Conservation (phyloP, 176 grass and related monocot genomes). For the Triticum aestivum region DNA sequence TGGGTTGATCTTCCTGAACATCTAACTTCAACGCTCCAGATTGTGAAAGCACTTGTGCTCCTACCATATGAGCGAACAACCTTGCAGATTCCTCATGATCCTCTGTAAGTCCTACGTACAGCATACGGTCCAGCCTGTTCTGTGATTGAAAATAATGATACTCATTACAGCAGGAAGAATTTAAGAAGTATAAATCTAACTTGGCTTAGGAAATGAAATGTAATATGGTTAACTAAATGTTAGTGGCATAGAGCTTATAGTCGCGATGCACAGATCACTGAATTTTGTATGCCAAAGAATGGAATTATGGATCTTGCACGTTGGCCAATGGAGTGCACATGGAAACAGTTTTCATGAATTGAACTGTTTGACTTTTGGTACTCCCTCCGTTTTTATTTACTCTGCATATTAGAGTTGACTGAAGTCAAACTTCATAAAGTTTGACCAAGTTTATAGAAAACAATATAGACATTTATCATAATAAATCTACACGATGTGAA, state of each 20-base stretch:
- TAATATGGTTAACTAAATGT: conserved; percentile 14
- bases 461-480: no score
- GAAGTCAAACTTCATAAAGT: no score
- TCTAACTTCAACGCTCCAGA: conserved; percentile 59
- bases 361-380: conserved; percentile 4
- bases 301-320: neutral
- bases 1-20: conserved; percentile 42
- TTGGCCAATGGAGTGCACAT: conserved; percentile 11
- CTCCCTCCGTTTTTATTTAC: neutral
- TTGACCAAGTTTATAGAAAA: no score
- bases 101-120: conserved; percentile 89
- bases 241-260: neutral
- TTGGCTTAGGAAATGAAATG: conserved; percentile 12
- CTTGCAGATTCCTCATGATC: conserved; percentile 91
- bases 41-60: conserved; percentile 88
- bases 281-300: conserved; percentile 8
- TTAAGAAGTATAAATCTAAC: neutral
- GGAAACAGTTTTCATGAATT: neutral
- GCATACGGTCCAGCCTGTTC: conserved; percentile 86
- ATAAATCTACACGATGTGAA: no score
- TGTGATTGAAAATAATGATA: conserved; percentile 44
- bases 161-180: conserved; percentile 24
- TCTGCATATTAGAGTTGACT: no score
- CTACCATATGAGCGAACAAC: conserved; percentile 95
- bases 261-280: neutral